These are phyloP conservation scores for Chalciporus piperatus DNA, from an alignment of 768 basidiomycete species.

Conservation along the genomic window DNA sequence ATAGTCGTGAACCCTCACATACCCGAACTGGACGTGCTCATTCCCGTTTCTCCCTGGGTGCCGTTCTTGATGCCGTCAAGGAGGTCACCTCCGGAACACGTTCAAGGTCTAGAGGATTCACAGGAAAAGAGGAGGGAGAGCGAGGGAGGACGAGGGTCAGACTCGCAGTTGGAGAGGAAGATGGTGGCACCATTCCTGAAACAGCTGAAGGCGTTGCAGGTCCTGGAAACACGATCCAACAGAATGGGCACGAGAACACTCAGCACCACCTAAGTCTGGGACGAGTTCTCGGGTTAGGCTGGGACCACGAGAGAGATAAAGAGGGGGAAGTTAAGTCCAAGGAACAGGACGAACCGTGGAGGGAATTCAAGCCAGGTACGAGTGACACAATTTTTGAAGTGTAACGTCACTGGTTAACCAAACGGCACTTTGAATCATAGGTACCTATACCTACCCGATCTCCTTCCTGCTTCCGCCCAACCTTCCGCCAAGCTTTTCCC, in stretches of 20 bases:
- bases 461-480: slow-evolving; percentile 82
- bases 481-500: slow-evolving; percentile 76
- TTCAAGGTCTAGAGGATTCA: slow-evolving; percentile 25
- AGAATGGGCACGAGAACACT: slow-evolving; percentile 12
- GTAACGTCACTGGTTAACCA: neutral
- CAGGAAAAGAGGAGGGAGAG: slow-evolving; percentile 34
- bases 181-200: neutral
- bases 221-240: neutral
- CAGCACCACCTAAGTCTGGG: slow-evolving; percentile 33
- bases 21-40: slow-evolving; percentile 9
- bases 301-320: slow-evolving; percentile 13
- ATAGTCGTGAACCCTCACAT: slow-evolving; percentile 1
- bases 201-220: neutral
- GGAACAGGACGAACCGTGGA: slow-evolving; percentile 60
- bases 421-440: slow-evolving; percentile 37
- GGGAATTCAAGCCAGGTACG: slow-evolving; percentile 82
- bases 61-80: slow-evolving; percentile 18
- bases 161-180: neutral
- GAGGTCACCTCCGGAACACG: slow-evolving; percentile 16
- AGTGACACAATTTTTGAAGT: neutral
- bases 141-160: slow-evolving; percentile 24
- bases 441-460: slow-evolving; percentile 93
- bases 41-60: slow-evolving; percentile 16
- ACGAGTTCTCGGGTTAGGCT: slow-evolving; percentile 25
- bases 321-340: slow-evolving; percentile 32